Evolutionary conservation across 352 stramenopile species (phyloP).

Genomic region (Globisporangium orthogonon): DNA sequence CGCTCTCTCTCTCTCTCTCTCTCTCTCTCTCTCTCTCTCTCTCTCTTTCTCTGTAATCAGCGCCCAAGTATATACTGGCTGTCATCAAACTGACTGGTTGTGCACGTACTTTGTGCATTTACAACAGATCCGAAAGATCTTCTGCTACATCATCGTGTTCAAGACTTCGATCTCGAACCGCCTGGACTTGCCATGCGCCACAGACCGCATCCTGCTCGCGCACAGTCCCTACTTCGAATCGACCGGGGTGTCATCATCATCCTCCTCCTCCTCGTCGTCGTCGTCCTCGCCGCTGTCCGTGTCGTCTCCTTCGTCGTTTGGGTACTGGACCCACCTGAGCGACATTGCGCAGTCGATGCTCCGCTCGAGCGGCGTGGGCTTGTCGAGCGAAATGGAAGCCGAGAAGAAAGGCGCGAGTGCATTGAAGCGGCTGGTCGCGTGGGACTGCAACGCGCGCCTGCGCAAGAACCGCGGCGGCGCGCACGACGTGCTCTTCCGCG

Average conservation of each 20-base stretch:
- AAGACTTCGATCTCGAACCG: conserved; percentile 74
- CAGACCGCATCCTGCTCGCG: conserved; percentile 69
- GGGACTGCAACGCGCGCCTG: conserved; percentile 53
- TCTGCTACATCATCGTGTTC: conserved; percentile 80
- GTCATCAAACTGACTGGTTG: background rate
- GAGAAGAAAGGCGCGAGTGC: conserved; percentile 46
- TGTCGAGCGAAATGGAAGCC: conserved; percentile 22
- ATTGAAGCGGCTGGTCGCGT: conserved; percentile 52
- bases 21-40: conserved; percentile 1
- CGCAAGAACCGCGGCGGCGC: conserved; percentile 23
- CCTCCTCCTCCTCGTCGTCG: conserved; percentile 15
- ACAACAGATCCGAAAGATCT: conserved; percentile 76
- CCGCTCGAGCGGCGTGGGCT: conserved; percentile 16
- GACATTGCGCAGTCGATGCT: conserved; percentile 70
- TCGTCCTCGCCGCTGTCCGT: conserved; percentile 4
- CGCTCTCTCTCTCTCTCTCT: too few relatives aligned
- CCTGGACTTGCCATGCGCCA: conserved; percentile 62
- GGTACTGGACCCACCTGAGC: conserved; percentile 68
- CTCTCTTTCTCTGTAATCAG: background rate
- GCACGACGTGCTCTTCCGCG: conserved; percentile 57
- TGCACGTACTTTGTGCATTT: too few relatives aligned
- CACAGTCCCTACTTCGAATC: conserved; percentile 66
- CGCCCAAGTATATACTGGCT: too few relatives aligned
- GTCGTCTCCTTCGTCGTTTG: conserved; percentile 23
- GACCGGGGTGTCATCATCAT: conserved; percentile 1